Evolutionary conservation across 2,329 filamentous ascomycete species (phyloP), one percentile per base, ranked within the genome.

Genomic region (Calonectria pteridis): DNA sequence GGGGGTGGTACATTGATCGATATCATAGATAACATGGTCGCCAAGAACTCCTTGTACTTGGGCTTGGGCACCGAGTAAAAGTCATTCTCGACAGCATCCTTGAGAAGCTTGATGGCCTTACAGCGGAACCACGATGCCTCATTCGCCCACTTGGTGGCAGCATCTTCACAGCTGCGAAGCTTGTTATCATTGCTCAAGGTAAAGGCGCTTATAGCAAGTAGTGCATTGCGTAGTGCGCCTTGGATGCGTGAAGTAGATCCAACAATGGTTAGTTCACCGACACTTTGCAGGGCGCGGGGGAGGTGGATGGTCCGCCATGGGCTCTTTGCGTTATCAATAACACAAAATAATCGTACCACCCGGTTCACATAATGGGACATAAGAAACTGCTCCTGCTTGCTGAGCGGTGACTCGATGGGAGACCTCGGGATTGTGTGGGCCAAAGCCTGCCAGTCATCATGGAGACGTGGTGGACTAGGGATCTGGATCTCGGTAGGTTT

Each of bases 11-110:
- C 79, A 49, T 81, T 81, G 4, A 81, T 81, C 0, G 78, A 76
- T 6, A 81, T 80, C 80, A 81, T 81, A 0, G 78, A 81, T 20
- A 81, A 23, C 78, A 81, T 81, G 0, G 80, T 81, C 0, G 80
- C 80, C 1, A 81, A 67, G 18, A 79, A 78, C 7, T 81, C 80
- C 49, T 81, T 81, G 31, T 81, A 81, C 29, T 78, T 81, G 3
- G 79, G 79, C 37, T 31, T 67, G 1, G 69, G 65, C 1, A 62
- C n/a, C 0, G 73, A 62, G n/a, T 75, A 70, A 1, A 79, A 70
- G 64, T 77, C 74, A n/a, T 67, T 73, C 51, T 79, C 75, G 1
- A 81, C 78, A 1, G 78, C 73, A 5, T 77, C 59, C 16, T 80
- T 81, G 9, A 81, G 55, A 2, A 79, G 59, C 18, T 73, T 71